Base-by-base conservation (phyloP, 2,329 filamentous ascomycete species). In the Raffaelea arxii region DNA sequence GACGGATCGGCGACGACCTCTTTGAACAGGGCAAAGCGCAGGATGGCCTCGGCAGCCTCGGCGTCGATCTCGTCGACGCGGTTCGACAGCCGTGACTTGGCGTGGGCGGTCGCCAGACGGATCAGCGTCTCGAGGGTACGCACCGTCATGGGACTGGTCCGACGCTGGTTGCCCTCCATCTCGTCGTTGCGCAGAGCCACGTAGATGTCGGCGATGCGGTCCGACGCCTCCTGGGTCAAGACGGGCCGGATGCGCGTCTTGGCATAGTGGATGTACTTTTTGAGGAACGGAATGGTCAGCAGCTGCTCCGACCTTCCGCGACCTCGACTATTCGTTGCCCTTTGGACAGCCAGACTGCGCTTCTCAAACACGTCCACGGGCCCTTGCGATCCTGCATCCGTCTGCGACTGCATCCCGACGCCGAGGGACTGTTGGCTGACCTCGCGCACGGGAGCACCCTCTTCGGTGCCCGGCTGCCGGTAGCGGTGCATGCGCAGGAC, bases 201-300 rank as follows among this genome's bases (percentile, higher is more conserved):
- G 62, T 97, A 98, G 16, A 90, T 86, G 25, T 87, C 78, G 32
- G 90, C 82, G 58, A 98, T 94, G 53, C 94, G 86, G 56, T 96
- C 88, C 11, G 89, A 87, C 6, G 92, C 91, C 39, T 88, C 88
- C 60, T 92, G 88, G 0, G 90, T 95, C 51, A 98, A 71, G 36
- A 94, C 72, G 0, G 92, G 92, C 75, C 89, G 94, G 59, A 95
- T 77, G 60, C 92, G 75, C 30, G 79, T 85, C 70, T 98, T 98
- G 53, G 92, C 89, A 64, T 98, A 98, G 62, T 98, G 92, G 40
- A 98, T 94, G 65, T 96, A 98, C 68, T 98, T 98, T 71, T 98
- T 98, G 72, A 98, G 89, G 67, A 98, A 98, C 0, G 90, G 86
- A 50, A 98, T 96, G 67, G 86, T 94, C 46, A 98, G 72, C 14